Conservation (phyloP, 2,329 filamentous ascomycete genomes). For the Pseudogymnoascus sp. region DNA sequence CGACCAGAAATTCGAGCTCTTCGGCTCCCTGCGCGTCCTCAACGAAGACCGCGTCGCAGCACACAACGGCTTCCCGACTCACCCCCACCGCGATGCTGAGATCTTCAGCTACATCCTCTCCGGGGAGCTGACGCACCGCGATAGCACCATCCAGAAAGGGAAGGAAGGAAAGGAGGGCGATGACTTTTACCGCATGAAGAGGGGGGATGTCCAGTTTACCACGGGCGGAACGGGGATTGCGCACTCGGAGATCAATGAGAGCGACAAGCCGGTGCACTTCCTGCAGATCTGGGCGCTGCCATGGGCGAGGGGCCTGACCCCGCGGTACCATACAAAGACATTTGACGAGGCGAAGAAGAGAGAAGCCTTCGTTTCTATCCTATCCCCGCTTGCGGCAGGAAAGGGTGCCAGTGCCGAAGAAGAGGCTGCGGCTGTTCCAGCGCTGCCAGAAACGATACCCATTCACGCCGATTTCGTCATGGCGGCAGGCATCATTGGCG, state of each 20-base stretch:
- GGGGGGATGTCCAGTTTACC: slow-evolving; percentile 84
- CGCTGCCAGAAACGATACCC: slow-evolving; percentile 61
- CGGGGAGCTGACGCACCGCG: slow-evolving; percentile 79
- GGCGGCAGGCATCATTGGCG: slow-evolving; percentile 66
- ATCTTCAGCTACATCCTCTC: slow-evolving; percentile 85
- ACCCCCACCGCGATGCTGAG: slow-evolving; percentile 78
- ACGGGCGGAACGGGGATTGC: slow-evolving; percentile 75
- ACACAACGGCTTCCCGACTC: slow-evolving; percentile 72
- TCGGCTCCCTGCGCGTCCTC: slow-evolving; percentile 72
- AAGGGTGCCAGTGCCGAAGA: slow-evolving; percentile 51
- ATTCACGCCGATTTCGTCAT: slow-evolving; percentile 81
- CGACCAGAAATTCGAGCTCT: slow-evolving; percentile 54
- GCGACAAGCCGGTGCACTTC: slow-evolving; percentile 66
- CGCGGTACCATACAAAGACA: slow-evolving; percentile 66
- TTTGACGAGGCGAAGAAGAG: slow-evolving; percentile 68
- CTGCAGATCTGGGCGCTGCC: slow-evolving; percentile 84
- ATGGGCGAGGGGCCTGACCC: slow-evolving; percentile 63
- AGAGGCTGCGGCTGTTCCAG: slow-evolving; percentile 56
- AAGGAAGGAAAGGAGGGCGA: slow-evolving; percentile 49
- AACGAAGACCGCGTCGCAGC: slow-evolving; percentile 80
- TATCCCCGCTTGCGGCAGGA: slow-evolving; percentile 66
- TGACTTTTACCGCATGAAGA: slow-evolving; percentile 61
- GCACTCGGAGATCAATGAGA: slow-evolving; percentile 77
- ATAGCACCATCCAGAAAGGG: slow-evolving; percentile 71
- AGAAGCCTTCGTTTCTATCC: slow-evolving; percentile 62